Conservation (phyloP, 2,329 filamentous ascomycete genomes). For the Claviceps sorghi region DNA sequence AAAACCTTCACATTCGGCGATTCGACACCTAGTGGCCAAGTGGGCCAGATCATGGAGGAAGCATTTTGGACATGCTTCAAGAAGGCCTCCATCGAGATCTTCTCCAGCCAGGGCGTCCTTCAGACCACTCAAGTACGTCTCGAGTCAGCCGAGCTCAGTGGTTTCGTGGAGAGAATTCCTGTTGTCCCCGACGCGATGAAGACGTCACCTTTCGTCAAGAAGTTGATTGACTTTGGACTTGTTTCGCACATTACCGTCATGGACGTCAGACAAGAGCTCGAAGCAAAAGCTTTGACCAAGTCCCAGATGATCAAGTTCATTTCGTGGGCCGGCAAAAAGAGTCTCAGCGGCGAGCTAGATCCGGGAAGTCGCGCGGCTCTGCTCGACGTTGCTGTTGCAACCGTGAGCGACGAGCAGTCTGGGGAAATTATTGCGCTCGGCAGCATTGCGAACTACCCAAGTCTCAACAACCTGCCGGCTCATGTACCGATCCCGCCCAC, state of each 20-base stretch:
- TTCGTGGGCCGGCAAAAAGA: slow-evolving; percentile 65
- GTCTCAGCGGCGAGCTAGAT: slow-evolving; percentile 59
- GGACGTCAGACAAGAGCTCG: slow-evolving; percentile 74
- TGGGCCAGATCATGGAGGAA: slow-evolving; percentile 81
- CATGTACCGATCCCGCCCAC: slow-evolving; percentile 65
- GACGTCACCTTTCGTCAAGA: slow-evolving; percentile 60
- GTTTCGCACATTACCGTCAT: slow-evolving; percentile 76
- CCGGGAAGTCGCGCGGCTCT: slow-evolving; percentile 50
- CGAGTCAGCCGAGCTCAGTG: slow-evolving; percentile 46
- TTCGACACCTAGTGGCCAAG: slow-evolving; percentile 73
- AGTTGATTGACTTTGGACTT: slow-evolving; percentile 69
- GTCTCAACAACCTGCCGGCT: slow-evolving; percentile 64
- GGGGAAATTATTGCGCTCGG: slow-evolving; percentile 65
- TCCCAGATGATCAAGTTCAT: slow-evolving; percentile 71
- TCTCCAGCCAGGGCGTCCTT: slow-evolving; percentile 76
- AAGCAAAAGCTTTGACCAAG: slow-evolving; percentile 64
- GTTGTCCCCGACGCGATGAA: slow-evolving; percentile 67
- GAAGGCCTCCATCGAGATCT: slow-evolving; percentile 69
- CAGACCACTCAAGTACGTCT: slow-evolving; percentile 73
- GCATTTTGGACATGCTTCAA: slow-evolving; percentile 90
- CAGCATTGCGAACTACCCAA: slow-evolving; percentile 60
- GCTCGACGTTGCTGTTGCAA: slow-evolving; percentile 67
- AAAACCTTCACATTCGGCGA: slow-evolving; percentile 80
- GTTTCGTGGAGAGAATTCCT: slow-evolving; percentile 79
- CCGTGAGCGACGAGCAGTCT: slow-evolving; percentile 44